Evolutionary conservation across 2,329 filamentous ascomycete genomes (phyloP).

Genomic region (Calonectria montana): DNA sequence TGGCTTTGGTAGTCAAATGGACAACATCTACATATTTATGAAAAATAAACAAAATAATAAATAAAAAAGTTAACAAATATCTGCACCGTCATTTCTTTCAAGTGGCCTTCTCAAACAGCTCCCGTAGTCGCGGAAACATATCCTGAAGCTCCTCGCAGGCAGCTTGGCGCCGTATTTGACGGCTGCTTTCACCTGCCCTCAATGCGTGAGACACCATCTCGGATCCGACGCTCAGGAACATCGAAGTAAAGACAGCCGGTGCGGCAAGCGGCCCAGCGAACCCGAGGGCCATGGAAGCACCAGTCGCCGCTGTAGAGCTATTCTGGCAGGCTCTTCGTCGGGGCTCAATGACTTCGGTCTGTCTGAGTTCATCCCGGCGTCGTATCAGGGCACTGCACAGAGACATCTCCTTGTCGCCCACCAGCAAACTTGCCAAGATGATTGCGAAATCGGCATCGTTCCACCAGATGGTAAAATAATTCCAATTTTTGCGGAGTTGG

Average conservation of each 20-base stretch:
- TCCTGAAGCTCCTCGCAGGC: not conserved
- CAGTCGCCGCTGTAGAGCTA: not conserved
- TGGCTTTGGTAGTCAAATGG: not conserved
- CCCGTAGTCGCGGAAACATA: not conserved
- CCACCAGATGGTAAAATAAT: slow-evolving; percentile 17
- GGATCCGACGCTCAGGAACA: not conserved
- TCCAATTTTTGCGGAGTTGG: slow-evolving; percentile 1
- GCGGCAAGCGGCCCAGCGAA: slow-evolving; percentile 1
- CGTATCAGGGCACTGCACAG: slow-evolving; percentile 3
- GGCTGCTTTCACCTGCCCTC: not conserved
- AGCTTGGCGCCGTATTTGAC: not conserved
- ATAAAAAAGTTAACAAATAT: not conserved
- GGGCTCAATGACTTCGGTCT: not conserved
- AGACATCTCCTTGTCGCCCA: not conserved
- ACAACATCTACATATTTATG: not conserved
- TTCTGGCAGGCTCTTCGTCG: not conserved
- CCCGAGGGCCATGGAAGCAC: not conserved
- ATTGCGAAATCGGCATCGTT: slow-evolving; percentile 17
- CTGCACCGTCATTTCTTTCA: not conserved
- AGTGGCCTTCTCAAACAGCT: slow-evolving; percentile 5
- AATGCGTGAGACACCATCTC: not conserved
- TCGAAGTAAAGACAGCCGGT: not conserved
- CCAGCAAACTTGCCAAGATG: slow-evolving; percentile 8
- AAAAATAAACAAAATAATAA: not conserved
- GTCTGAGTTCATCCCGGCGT: not conserved